Percentiles rank a stretch among this genome's conserved stretches.
Evolutionary conservation across 2,329 filamentous ascomycete species (phyloP).

Genomic region (Colletotrichum kahawae): DNA sequence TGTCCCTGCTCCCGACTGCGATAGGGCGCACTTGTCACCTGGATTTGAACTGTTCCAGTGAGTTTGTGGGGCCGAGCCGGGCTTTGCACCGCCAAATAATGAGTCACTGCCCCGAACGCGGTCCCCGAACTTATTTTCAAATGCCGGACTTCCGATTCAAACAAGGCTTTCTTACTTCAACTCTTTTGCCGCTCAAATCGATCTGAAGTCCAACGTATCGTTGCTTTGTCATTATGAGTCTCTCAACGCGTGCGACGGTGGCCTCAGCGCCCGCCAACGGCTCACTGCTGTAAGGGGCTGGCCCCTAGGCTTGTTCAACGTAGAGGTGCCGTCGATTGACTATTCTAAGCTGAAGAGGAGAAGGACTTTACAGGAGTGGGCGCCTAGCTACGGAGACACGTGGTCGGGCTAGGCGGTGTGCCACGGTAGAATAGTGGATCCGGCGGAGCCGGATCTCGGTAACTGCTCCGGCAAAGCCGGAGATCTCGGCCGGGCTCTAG

Average conservation of each 20-base stretch:
- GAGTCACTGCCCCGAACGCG: background rate
- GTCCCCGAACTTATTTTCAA: background rate
- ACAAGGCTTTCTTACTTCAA: background rate
- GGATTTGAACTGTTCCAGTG: background rate
- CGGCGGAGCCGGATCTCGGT: no score
- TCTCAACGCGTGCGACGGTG: slow-evolving; percentile 32
- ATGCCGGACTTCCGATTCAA: background rate
- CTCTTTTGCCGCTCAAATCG: background rate
- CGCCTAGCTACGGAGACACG: no score
- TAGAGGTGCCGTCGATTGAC: no score
- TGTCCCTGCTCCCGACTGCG: background rate
- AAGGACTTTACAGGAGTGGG: no score
- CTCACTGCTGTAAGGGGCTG: no score
- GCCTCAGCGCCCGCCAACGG: slow-evolving; percentile 29
- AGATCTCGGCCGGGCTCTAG: no score
- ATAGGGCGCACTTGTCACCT: background rate
- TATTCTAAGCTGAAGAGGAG: no score
- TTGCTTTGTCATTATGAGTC: slow-evolving; percentile 17
- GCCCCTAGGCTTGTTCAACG: no score
- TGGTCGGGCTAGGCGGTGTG: no score
- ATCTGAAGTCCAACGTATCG: background rate
- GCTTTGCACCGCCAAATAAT: background rate
- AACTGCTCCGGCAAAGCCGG: no score
- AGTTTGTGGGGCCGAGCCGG: background rate
- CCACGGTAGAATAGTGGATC: no score